A percentile compares a stretch with the other conserved stretches of the same genome.
Conservation (phyloP, 23 red algal species). For the Rhodosorus marinus region DNA sequence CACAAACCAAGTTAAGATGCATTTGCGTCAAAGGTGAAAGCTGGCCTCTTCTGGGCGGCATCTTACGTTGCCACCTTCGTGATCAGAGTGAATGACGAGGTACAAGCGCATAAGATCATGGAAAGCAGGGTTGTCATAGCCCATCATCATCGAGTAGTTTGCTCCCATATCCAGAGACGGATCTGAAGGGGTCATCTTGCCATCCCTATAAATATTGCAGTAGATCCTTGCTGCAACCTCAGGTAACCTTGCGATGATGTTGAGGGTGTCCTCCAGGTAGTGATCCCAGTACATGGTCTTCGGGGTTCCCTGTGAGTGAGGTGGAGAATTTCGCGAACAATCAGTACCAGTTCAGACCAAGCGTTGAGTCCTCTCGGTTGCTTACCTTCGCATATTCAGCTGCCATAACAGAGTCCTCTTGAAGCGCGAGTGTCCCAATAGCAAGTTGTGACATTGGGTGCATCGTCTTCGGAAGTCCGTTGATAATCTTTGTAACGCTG, state of each 20-base stretch:
- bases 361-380: no score
- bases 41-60: no score
- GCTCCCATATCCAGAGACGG: conserved; percentile 54
- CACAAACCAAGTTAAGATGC: no score
- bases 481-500: conserved; percentile 26
- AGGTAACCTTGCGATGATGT: conserved; percentile 59
- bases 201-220: conserved; percentile 45
- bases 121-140: conserved; percentile 65
- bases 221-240: conserved; percentile 87
- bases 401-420: conserved; percentile 72
- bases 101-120: conserved; percentile 94
- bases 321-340: no score
- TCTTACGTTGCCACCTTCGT: conserved; percentile 97
- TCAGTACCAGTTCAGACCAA: no score
- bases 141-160: conserved; percentile 59
- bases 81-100: conserved; percentile 85
- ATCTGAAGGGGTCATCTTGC: conserved; percentile 23
- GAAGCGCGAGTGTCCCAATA: conserved; percentile 43
- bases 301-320: no score
- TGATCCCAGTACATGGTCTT: conserved; percentile 88
- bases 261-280: conserved; percentile 75
- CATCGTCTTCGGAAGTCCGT: conserved; percentile 40
- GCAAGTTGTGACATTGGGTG: conserved; percentile 91
- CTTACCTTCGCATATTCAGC: conserved; percentile 53
- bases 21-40: no score